Conservation (phyloP, 1,284 basidiomycete genomes). For the Butyriboletus appendiculatus region DNA sequence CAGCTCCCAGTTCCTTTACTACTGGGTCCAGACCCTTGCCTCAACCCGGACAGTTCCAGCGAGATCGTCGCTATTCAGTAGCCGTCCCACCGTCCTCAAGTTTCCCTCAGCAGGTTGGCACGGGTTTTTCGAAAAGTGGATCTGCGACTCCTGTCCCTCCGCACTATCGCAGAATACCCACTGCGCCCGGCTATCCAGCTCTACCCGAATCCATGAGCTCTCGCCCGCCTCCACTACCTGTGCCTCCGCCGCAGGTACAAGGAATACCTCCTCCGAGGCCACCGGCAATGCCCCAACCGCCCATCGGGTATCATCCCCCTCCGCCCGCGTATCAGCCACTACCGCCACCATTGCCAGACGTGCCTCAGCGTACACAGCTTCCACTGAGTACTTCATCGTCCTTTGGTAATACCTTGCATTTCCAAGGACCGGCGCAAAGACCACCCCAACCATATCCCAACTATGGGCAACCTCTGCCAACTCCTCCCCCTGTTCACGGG, state of each 20-base stretch:
- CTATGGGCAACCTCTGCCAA: slow-evolving; percentile 31
- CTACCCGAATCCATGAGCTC: slow-evolving; percentile 20
- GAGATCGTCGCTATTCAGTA: slow-evolving; percentile 39
- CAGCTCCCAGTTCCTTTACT: slow-evolving; percentile 35
- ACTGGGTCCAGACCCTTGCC: slow-evolving; percentile 60
- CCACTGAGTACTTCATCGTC: slow-evolving; percentile 33
- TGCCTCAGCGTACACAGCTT: slow-evolving; percentile 26
- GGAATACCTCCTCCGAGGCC: slow-evolving; percentile 30
- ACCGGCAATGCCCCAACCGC: slow-evolving; percentile 43
- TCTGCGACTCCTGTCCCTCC: slow-evolving; percentile 23
- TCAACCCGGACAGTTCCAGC: slow-evolving; percentile 36
- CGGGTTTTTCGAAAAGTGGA: slow-evolving; percentile 20
- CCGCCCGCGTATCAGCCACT: slow-evolving; percentile 41
- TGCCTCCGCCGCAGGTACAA: slow-evolving; percentile 29
- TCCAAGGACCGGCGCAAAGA: slow-evolving; percentile 45
- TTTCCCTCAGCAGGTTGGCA: slow-evolving; percentile 28
- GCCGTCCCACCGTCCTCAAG: slow-evolving; percentile 37
- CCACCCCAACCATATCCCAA: slow-evolving; percentile 34
- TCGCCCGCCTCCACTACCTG: slow-evolving; percentile 31
- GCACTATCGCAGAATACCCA: slow-evolving; percentile 32
- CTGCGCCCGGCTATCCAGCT: slow-evolving; percentile 28
- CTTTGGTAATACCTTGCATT: slow-evolving; percentile 34
- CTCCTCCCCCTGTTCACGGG: slow-evolving; percentile 23
- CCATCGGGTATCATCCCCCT: slow-evolving; percentile 33
- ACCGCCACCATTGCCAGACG: slow-evolving; percentile 37